phyloP scores from a whole-genome alignment of 495 filamentous ascomycete species.

The Clavariopsis aquatica region DNA sequence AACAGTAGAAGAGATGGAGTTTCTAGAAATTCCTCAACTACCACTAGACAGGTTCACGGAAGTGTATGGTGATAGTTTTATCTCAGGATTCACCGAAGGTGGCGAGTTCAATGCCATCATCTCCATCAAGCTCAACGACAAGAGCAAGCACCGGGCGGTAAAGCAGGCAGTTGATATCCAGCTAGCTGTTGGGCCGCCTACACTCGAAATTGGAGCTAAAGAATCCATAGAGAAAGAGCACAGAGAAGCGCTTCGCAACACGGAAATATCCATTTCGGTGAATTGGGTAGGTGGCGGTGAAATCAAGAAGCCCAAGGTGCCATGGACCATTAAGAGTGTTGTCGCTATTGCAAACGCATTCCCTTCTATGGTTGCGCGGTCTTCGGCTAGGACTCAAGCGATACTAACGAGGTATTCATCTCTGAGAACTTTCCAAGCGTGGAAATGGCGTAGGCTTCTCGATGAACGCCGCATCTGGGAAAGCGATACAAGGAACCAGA shows the following conservation, averaged over 20 bases:
- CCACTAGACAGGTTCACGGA: conserved; percentile 41
- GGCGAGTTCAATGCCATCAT: conserved; percentile 46
- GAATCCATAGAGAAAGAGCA: conserved; percentile 33
- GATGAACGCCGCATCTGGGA: conserved; percentile 22
- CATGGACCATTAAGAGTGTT: conserved; percentile 42
- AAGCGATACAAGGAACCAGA: conserved; percentile 29
- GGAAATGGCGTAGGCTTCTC: conserved; percentile 31
- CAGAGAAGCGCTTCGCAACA: conserved; percentile 39
- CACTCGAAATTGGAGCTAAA: conserved; percentile 34
- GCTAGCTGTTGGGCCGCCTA: conserved; percentile 39
- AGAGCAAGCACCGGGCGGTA: conserved; percentile 39
- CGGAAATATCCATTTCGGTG: conserved; percentile 45
- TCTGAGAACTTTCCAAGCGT: conserved; percentile 42
- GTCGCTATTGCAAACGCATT: conserved; percentile 42
- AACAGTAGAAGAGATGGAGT: conserved; percentile 35
- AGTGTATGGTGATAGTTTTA: conserved; percentile 46
- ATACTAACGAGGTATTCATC: conserved; percentile 41
- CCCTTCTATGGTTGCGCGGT: conserved; percentile 42
- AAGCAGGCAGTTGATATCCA: conserved; percentile 44
- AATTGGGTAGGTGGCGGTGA: conserved; percentile 46
- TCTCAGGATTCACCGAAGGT: conserved; percentile 46
- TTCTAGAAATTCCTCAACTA: conserved; percentile 41
- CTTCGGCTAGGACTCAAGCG: conserved; percentile 41
- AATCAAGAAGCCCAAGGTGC: conserved; percentile 41
- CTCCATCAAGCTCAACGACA: conserved; percentile 43